Base-by-base conservation (phyloP, 2,329 filamentous ascomycete genomes). In the Paramyrothecium sp. region DNA sequence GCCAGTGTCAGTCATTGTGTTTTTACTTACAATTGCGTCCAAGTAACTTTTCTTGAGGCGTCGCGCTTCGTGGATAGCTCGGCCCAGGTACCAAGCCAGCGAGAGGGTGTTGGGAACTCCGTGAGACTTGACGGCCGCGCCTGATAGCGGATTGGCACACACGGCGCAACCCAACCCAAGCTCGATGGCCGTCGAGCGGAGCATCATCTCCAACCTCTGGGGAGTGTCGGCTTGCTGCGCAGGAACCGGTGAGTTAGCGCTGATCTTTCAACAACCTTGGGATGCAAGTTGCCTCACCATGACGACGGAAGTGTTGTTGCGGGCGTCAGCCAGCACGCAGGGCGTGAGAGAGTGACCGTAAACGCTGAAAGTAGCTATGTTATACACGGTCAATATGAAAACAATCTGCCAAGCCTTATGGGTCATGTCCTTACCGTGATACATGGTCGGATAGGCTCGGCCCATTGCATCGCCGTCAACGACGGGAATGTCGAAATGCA, bases 381-480 rank as follows among this genome's bases (percentile, higher is more conserved):
- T 44, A 19, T 16, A 38, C 16, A 38, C 2, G 3, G 7, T 23
- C 1, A 52, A 61, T 33, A 57, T 44, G 19, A 47, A 23, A 11
- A 17, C 8, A 7, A 1, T 5, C 20, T 17, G 0, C 1, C 11
- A 7, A 2, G 13, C 22, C 7, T 7, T 17, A 10, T 4, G 2
- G 1, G 1, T 41, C 7, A 49, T 49, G 11, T 2, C 16, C 66
- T 55, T 54, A 70, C 69, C 66, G 20, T 75, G 70, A 38, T 73
- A 67, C 64, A 72, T 70, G 3, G 73, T 75, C 0, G 73, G 73
- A 58, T 73, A 75, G 0, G 73, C 73, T 51, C 73, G 59, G 1
- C 73, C 72, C 73, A 75, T 75, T 0, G 65, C 68, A 58, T 75
- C 73, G 3, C 70, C 73, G 19, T 75, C 73, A 1, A 75, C 61